A percentile compares a stretch with the other conserved stretches of the same genome.
phyloP scores from a whole-genome alignment of 2,329 filamentous ascomycete species.

The Chaetoscypha palmicola region DNA sequence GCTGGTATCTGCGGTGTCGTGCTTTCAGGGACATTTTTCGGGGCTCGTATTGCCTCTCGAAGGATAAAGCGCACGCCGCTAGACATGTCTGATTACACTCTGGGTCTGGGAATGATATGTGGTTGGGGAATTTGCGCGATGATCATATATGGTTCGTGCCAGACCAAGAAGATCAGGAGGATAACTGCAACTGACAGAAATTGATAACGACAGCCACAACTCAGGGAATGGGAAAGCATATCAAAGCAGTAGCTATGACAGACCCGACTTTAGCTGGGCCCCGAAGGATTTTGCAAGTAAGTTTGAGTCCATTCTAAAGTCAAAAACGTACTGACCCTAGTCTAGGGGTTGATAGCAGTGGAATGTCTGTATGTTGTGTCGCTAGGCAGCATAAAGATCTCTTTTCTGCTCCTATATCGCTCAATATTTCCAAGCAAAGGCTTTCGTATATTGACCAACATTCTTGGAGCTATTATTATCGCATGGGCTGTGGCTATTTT shows the following conservation, averaged over 20 bases:
- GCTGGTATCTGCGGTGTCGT: not conserved
- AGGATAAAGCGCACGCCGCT: not conserved
- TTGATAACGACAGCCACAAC: not conserved
- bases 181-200: not conserved
- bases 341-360: not conserved
- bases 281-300: not conserved
- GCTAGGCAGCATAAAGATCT: conserved; percentile 8
- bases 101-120: not conserved
- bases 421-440: conserved; percentile 4
- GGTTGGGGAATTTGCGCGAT: conserved; percentile 1
- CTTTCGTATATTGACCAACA: conserved; percentile 1
- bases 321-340: not conserved
- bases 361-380: conserved; percentile 1
- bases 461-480: conserved; percentile 5
- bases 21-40: not conserved
- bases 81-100: not conserved
- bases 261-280: not conserved
- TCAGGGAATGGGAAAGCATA: conserved; percentile 2
- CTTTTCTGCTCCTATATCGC: conserved; percentile 9
- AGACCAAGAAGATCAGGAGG: not conserved
- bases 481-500: conserved; percentile 7
- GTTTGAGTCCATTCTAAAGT: not conserved
- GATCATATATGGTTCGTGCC: conserved; percentile 1
- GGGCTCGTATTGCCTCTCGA: not conserved
- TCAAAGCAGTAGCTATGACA: not conserved